Evolutionary conservation across 106 monocot species (phyloP).

Genomic region (Dendrobium catenatum): DNA sequence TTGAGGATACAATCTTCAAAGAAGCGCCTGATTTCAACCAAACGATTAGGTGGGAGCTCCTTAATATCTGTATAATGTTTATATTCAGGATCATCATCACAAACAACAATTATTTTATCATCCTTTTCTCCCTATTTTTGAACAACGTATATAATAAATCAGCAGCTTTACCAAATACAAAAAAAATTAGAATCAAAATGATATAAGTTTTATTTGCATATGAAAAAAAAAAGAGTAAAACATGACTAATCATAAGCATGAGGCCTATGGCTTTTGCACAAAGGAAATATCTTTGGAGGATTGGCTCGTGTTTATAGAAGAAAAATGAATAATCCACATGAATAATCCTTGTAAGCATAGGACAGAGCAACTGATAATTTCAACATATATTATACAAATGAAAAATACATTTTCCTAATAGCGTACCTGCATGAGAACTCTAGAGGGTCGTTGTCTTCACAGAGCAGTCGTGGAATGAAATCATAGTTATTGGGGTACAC

Average conservation of each 20-base stretch:
- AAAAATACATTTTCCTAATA: too few relatives aligned
- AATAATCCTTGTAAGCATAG: not conserved
- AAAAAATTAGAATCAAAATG: not conserved
- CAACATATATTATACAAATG: too few relatives aligned
- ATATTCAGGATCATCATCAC: too few relatives aligned
- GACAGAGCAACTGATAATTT: not conserved
- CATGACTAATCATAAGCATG: conserved; percentile 49
- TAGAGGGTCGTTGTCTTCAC: too few relatives aligned
- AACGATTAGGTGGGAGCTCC: too few relatives aligned
- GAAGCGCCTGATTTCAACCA: too few relatives aligned
- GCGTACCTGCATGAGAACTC: too few relatives aligned
- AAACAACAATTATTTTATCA: conserved; percentile 17
- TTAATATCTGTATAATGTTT: too few relatives aligned
- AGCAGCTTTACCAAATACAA: not conserved
- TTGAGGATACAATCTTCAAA: too few relatives aligned
- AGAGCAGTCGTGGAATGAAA: conserved; percentile 45
- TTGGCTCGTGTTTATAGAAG: conserved; percentile 24
- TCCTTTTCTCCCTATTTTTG: conserved; percentile 62
- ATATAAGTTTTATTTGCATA: not conserved
- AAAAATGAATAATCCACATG: not conserved
- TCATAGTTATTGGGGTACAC: conserved; percentile 95
- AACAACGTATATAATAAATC: conserved; percentile 1
- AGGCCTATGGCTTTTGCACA: conserved; percentile 34
- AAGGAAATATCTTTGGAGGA: conserved; percentile 33
- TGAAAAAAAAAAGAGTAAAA: not conserved